Base-by-base conservation (phyloP, 2,329 filamentous ascomycete species). In the Neonectria punicea region DNA sequence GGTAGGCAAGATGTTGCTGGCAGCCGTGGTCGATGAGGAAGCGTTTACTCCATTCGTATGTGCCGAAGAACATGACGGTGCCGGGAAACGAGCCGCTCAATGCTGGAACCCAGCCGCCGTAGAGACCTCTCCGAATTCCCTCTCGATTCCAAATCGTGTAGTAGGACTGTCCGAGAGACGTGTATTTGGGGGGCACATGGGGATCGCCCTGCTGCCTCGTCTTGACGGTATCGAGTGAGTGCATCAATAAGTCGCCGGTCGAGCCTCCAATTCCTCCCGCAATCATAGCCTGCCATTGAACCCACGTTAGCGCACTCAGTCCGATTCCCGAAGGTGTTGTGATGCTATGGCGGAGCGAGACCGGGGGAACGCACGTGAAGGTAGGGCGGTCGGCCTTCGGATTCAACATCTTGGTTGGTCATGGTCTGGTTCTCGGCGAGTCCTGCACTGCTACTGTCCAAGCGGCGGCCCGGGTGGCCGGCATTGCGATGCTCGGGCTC, bases 181-280 rank as follows among this genome's bases (percentile, higher is more conserved):
- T 91, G 81, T 99, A 99, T 81, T 93, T 97, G 1, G 96, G 92
- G 22, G 96, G 96, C 66, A 97, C 87, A 77, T 96, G 92, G 49
- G 95, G 94, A 76, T 98, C 96, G 75, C 95, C 96, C 81, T 99
- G 96, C 79, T 99, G 97, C 73, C 96, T 89, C 51, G 96, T 99
- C 83, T 99, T 99, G 74, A 99, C 96, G 1, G 96, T 99, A 80
- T 99, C 96, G 76, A 99, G 87, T 50, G 95, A 98, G 83, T 99
- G 96, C 96, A 99, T 99, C 71, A 99, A 84, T 87, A 99, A 92
- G 80, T 99, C 96, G 64, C 97, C 96, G 61, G 92, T 97, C 16
- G 93, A 94, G 58, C 96, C 96, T 76, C 97, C 96, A 58, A 97
- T 84, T 65, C 95, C 96, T 76, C 96, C 96, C 36, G 96, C 96